Percentiles rank a stretch among this genome's conserved stretches.
Conservation (phyloP, 2,329 filamentous ascomycete genomes). For the Rhynchosporium secalis region DNA sequence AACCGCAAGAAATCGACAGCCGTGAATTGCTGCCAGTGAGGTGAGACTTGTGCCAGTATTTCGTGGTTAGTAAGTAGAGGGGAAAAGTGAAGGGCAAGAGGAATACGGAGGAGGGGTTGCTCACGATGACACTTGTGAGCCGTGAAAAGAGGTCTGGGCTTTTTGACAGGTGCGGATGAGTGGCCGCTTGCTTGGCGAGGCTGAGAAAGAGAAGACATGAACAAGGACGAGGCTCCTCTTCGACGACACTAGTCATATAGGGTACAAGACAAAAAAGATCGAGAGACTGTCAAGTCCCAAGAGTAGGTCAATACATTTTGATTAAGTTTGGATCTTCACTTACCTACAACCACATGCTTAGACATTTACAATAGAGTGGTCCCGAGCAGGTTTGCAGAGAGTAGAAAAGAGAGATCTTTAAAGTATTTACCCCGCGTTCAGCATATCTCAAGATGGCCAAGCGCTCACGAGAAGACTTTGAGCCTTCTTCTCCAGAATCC, state of each 20-base stretch:
- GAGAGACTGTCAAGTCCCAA: neutral
- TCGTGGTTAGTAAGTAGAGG: neutral
- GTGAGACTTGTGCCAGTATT: neutral
- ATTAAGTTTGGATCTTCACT: too few relatives aligned
- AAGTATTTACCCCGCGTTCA: conserved; percentile 42
- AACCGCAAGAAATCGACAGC: conserved; percentile 8
- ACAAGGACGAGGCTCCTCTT: conserved; percentile 1
- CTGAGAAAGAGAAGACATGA: conserved; percentile 1
- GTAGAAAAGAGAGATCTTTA: conserved; percentile 17
- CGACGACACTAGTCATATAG: neutral
- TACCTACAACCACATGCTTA: neutral
- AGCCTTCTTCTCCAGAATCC: conserved; percentile 44
- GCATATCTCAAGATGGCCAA: conserved; percentile 53
- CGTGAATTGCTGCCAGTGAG: conserved; percentile 3
- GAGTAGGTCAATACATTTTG: neutral
- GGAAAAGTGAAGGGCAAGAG: neutral
- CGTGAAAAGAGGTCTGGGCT: neutral
- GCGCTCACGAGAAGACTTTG: conserved; percentile 55
- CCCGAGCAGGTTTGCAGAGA: conserved; percentile 14
- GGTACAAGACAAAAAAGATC: neutral
- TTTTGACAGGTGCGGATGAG: too few relatives aligned
- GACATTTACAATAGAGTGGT: conserved; percentile 1
- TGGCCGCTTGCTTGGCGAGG: conserved; percentile 5
- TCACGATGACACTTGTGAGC: conserved; percentile 11
- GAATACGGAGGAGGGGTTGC: neutral